Conservation (phyloP, 225 moss, liverwort and hornwort genomes). For the Climacium dendroides region DNA sequence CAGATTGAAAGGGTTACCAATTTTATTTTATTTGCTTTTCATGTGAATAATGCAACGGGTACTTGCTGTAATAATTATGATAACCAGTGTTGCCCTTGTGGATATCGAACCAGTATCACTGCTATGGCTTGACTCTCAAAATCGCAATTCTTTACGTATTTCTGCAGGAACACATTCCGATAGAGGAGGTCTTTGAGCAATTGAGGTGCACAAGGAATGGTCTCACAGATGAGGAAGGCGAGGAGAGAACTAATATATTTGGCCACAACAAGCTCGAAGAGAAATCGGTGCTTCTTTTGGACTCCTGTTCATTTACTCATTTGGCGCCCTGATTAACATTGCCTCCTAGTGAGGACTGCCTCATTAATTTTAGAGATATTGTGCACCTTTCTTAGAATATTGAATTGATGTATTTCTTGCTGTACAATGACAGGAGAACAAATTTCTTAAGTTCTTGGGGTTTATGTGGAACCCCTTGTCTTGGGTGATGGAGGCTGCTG, state of each 20-base stretch:
- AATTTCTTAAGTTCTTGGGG: constrained; percentile 42
- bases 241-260: constrained; percentile 48
- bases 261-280: constrained; percentile 83
- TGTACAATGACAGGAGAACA: constrained; percentile 26
- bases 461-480: constrained; percentile 73
- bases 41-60: background rate
- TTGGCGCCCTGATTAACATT: background rate
- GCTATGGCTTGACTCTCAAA: background rate
- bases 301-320: background rate
- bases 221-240: constrained; percentile 53
- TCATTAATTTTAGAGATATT: background rate
- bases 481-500: constrained; percentile 62
- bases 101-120: background rate
- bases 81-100: background rate
- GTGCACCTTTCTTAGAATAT: background rate
- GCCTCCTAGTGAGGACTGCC: background rate
- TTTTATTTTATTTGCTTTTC: too few species aligned
- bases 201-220: constrained; percentile 51
- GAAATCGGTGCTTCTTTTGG: constrained; percentile 32
- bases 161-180: constrained; percentile 68
- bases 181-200: constrained; percentile 70
- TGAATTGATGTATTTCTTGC: background rate
- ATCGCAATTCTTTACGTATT: background rate
- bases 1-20: background rate
- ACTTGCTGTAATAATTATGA: background rate